Conservation (phyloP, 2,329 filamentous ascomycete genomes). For the Ophiosphaerella korrae region DNA sequence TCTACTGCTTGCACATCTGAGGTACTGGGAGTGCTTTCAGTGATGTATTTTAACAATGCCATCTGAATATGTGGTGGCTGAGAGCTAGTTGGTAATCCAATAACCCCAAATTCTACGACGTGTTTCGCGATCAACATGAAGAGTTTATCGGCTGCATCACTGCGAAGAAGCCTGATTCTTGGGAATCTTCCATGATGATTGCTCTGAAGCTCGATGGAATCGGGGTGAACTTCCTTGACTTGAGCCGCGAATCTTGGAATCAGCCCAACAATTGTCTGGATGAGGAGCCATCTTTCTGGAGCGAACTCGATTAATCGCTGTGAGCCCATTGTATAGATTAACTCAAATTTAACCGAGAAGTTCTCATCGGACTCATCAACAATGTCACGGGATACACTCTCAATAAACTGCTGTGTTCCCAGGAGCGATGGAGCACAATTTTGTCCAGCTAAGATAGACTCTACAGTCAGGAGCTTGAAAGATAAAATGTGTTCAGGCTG, state of each 20-base stretch:
- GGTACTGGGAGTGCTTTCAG: slow-evolving; percentile 32
- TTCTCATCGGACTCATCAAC: slow-evolving; percentile 71
- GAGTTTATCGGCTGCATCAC: slow-evolving; percentile 38
- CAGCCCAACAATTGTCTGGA: slow-evolving; percentile 59
- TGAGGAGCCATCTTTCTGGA: slow-evolving; percentile 61
- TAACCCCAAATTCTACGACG: slow-evolving; percentile 54
- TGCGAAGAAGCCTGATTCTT: slow-evolving; percentile 54
- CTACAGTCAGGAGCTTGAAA: slow-evolving; percentile 65
- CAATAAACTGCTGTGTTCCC: slow-evolving; percentile 53
- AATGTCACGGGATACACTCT: slow-evolving; percentile 57
- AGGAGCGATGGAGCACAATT: slow-evolving; percentile 44
- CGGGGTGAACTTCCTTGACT: slow-evolving; percentile 40
- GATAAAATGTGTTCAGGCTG: slow-evolving; percentile 70
- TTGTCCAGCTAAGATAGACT: slow-evolving; percentile 49
- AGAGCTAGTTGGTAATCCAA: slow-evolving; percentile 51
- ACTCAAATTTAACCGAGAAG: slow-evolving; percentile 64
- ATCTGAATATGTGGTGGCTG: slow-evolving; percentile 39
- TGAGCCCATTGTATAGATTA: slow-evolving; percentile 66
- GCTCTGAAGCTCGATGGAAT: slow-evolving; percentile 52
- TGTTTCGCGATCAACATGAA: slow-evolving; percentile 34
- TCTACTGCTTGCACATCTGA: slow-evolving; percentile 35
- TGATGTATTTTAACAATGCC: slow-evolving; percentile 54
- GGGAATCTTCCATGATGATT: slow-evolving; percentile 51
- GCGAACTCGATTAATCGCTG: slow-evolving; percentile 58
- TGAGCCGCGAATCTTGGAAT: slow-evolving; percentile 43